phyloP scores from a whole-genome alignment of 768 basidiomycete species.

The Leucosporidium scottii region DNA sequence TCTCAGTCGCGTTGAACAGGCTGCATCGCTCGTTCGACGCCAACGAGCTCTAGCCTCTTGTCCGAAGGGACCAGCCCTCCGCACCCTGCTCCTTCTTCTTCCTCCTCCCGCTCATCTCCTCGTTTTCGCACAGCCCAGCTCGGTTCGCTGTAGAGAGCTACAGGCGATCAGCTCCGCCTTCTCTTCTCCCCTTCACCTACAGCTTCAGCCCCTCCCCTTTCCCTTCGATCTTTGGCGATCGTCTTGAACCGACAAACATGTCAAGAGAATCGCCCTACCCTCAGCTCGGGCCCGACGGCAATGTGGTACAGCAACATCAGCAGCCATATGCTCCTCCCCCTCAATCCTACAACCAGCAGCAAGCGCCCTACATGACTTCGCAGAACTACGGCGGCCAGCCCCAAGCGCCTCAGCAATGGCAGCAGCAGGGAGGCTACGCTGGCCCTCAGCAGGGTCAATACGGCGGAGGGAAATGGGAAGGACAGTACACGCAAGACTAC shows the following conservation, averaged over 20 bases:
- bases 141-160: background rate
- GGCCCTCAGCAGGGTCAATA: background rate
- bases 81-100: background rate
- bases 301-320: background rate
- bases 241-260: background rate
- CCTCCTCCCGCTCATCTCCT: background rate
- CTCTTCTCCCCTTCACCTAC: background rate
- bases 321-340: background rate
- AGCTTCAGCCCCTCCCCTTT: too few species aligned
- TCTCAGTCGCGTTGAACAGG: too few species aligned
- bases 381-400: background rate
- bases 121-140: background rate
- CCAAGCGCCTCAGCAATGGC: background rate
- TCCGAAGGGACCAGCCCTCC: background rate
- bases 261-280: constrained; percentile 11
- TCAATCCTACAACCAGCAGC: background rate
- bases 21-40: too few species aligned
- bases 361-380: background rate
- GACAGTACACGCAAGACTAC: constrained; percentile 10
- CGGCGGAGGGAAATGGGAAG: background rate
- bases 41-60: too few species aligned
- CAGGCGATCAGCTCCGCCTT: too few species aligned
- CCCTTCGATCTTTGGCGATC: background rate
- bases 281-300: background rate
- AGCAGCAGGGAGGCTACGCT: background rate